A percentile compares a stretch with the other conserved stretches of the same genome.
Evolutionary conservation across 2,329 filamentous ascomycete species (phyloP).

Genomic region (Claviceps humidiphila): DNA sequence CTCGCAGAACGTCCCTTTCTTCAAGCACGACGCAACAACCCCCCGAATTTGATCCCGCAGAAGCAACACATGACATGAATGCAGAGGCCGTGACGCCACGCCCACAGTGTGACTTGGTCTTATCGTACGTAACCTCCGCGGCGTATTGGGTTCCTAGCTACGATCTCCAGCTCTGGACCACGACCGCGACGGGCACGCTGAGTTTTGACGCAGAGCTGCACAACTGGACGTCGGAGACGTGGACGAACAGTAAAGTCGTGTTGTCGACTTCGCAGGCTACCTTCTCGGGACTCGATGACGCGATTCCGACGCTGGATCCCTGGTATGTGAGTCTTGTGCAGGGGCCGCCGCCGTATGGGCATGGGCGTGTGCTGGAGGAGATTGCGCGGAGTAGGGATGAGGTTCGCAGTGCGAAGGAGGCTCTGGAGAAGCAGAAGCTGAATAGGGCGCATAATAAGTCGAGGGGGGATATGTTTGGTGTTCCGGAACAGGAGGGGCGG

Average conservation of each 20-base stretch:
- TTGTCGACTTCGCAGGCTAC: constrained; percentile 51
- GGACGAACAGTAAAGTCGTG: constrained; percentile 45
- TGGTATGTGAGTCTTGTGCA: constrained; percentile 42
- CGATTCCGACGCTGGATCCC: constrained; percentile 38
- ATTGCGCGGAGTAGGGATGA: constrained; percentile 28
- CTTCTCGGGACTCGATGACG: constrained; percentile 41
- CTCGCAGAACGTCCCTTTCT: constrained; percentile 32
- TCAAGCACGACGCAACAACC: constrained; percentile 34
- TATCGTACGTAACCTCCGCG: constrained; percentile 46
- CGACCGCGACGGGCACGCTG: constrained; percentile 35
- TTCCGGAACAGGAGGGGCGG: neutral
- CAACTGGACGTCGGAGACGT: constrained; percentile 51
- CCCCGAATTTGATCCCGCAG: constrained; percentile 6
- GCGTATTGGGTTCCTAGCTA: constrained; percentile 50
- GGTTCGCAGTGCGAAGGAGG: constrained; percentile 16
- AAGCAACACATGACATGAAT: constrained; percentile 5
- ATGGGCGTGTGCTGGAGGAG: constrained; percentile 7
- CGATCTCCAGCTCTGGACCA: constrained; percentile 47
- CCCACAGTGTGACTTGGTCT: constrained; percentile 29
- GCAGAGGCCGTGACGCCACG: constrained; percentile 2
- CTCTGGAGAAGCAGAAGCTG: constrained; percentile 14
- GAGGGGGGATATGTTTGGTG: constrained; percentile 5
- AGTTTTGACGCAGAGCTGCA: constrained; percentile 50
- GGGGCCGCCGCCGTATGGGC: constrained; percentile 5
- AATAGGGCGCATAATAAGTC: constrained; percentile 2